Conservation (phyloP, 192 early-diverging fungal genomes). For the Backusella parvicylindrica region DNA sequence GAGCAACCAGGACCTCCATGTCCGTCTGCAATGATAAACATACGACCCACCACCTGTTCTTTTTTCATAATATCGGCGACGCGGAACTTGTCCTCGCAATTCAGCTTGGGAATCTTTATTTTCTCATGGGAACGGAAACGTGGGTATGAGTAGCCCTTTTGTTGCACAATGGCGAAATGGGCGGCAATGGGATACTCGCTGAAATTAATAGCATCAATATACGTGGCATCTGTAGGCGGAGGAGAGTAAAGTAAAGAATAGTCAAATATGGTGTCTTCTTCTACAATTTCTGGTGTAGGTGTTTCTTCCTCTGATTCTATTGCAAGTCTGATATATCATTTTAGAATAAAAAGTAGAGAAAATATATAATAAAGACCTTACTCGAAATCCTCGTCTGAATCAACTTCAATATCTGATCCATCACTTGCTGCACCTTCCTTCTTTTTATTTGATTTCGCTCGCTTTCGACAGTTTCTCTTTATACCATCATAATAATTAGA, state of each 20-base stretch:
- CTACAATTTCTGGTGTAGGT: not conserved
- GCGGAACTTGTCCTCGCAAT: conserved; percentile 53
- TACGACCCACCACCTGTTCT: conserved; percentile 29
- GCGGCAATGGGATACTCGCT: conserved; percentile 41
- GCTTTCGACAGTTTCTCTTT: not conserved
- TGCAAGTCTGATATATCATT: not conserved
- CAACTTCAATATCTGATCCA: conserved; percentile 25
- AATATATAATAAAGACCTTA: not conserved
- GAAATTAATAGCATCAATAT: conserved; percentile 34
- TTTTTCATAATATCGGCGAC: conserved; percentile 37
- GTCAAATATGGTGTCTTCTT: conserved; percentile 33
- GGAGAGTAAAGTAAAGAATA: conserved; percentile 33
- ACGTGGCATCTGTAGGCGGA: conserved; percentile 18
- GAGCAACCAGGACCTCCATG: conserved; percentile 57
- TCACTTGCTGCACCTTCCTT: conserved; percentile 6
- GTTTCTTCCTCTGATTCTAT: not conserved
- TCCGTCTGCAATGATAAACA: conserved; percentile 56
- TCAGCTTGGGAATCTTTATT: conserved; percentile 44
- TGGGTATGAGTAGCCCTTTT: conserved; percentile 58
- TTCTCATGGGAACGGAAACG: conserved; percentile 45
- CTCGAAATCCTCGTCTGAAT: conserved; percentile 25
- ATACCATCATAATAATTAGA: not conserved
- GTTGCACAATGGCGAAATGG: conserved; percentile 49
- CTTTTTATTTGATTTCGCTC: not conserved
- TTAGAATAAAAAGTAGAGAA: not conserved